Base-by-base conservation (phyloP, 2,329 filamentous ascomycete species). In the Metarhizium album region DNA sequence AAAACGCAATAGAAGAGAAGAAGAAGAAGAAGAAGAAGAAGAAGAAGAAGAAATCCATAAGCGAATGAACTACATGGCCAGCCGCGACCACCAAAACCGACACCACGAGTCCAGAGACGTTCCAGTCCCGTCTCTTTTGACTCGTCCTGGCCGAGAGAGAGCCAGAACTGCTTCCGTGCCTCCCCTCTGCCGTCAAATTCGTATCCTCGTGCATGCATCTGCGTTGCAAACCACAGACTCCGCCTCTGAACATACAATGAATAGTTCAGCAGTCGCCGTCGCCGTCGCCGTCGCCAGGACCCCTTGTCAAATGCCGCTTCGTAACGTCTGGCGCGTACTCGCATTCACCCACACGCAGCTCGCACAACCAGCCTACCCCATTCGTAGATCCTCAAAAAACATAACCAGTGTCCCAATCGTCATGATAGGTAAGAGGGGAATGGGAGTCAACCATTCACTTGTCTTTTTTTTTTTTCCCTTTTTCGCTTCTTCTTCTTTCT, bases 141-240 rank as follows among this genome's bases (percentile, higher is more conserved):
- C 27, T 29, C 16, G 33, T 18, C 4, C n/a, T 20, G 16, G 18
- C 7, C 40, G 57, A n/a, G n/a, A n/a, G n/a, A n/a, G n/a, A 33
- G 50, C 33, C 52, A 47, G 45, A 47, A 45, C 50, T 49, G 53
- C 50, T 52, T 49, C 24, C 40, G 55, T n/a, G n/a, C n/a, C n/a
- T n/a, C 50, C 29, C 29, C 43, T 42, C 54, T 20, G 46, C 47
- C 48, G 40, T 52, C 52, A 50, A 55, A 49, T 49, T 55, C 55
- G 27, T 55, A 40, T 47, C 49, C 50, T 55, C 52, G 45, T 57
- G 46, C 51, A 52, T 51, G 47, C 50, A 55, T 52, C 54, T 54
- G 54, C 53, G 51, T 14, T 13, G 22, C 3, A 24, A 20, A n/a
- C 9, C 33, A 35, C 33, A 35, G 11, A 9, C 16, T 31, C n/a